Percentiles rank a stretch among this genome's conserved stretches.
Evolutionary conservation across 1,284 basidiomycete genomes (phyloP).

Genomic region (Ganoderma lingzhi): DNA sequence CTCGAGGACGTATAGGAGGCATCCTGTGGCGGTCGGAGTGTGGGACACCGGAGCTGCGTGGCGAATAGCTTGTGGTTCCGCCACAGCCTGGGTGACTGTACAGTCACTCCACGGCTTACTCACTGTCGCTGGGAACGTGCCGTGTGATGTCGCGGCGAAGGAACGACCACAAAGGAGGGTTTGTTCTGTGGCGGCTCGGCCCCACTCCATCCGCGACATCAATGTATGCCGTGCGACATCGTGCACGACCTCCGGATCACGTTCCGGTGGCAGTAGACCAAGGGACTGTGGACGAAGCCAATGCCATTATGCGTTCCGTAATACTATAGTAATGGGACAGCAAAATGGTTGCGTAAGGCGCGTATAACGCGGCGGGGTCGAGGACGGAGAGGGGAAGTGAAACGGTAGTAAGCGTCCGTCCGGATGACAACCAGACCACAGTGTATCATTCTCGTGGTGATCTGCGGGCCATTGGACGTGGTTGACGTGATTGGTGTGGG

Average conservation of each 20-base stretch:
- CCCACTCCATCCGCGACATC: too few species aligned
- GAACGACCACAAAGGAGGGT: not conserved
- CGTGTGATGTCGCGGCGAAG: not conserved
- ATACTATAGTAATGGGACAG: too few species aligned
- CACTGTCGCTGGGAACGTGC: not conserved
- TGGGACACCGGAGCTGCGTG: not conserved
- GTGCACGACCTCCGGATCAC: too few species aligned
- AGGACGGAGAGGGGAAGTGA: not conserved
- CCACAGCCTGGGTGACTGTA: not conserved
- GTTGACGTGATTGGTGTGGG: not conserved
- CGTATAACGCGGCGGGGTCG: too few species aligned
- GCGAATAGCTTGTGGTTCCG: not conserved
- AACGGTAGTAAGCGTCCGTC: not conserved
- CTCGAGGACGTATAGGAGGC: not conserved
- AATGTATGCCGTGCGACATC: too few species aligned
- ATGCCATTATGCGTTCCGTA: too few species aligned
- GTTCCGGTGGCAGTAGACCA: too few species aligned
- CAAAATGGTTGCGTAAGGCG: too few species aligned
- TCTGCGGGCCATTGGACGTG: not conserved
- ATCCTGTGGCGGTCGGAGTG: not conserved
- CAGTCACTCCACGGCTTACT: not conserved
- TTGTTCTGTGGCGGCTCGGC: not conserved
- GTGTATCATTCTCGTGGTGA: not conserved
- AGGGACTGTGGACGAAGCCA: too few species aligned
- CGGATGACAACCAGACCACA: not conserved